These are phyloP conservation scores for Aspergillus baeticus DNA, from an alignment of 495 filamentous ascomycete species.

Conservation along the genomic window DNA sequence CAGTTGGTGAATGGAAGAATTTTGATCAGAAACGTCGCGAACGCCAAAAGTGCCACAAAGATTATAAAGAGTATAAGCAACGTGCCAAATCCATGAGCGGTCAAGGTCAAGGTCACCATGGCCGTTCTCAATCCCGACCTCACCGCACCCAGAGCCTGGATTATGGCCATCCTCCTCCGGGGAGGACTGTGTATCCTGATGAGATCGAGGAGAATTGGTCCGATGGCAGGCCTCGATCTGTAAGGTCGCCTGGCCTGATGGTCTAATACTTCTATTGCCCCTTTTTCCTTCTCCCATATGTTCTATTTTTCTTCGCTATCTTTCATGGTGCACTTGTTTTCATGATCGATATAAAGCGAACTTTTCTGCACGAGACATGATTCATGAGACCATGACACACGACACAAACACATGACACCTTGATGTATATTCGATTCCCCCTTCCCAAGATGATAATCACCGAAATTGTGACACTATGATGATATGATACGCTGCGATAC, in stretches of 20 bases:
- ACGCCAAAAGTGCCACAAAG: constrained; percentile 49
- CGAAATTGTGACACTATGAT: too few relatives aligned
- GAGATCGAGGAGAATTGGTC: constrained; percentile 23
- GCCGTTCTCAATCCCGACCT: constrained; percentile 1
- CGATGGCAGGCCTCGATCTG: constrained; percentile 9
- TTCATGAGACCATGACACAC: too few relatives aligned
- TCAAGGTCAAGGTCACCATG: background rate
- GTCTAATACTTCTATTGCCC: too few relatives aligned
- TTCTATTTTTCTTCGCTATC: background rate
- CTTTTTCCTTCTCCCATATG: background rate
- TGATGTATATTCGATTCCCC: too few relatives aligned
- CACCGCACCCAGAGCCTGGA: constrained; percentile 11
- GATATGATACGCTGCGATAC: too few relatives aligned
- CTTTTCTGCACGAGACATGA: too few relatives aligned
- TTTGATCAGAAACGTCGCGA: constrained; percentile 60
- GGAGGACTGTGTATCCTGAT: constrained; percentile 17
- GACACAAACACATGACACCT: too few relatives aligned
- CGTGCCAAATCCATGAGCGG: constrained; percentile 1
- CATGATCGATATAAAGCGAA: background rate
- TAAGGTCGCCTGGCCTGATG: constrained; percentile 4
- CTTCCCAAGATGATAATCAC: too few relatives aligned
- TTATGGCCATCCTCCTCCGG: background rate
- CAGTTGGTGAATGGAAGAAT: constrained; percentile 71
- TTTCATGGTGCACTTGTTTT: background rate
- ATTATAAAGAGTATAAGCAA: constrained; percentile 33